These are phyloP conservation scores for Pyricularia grisea DNA, from an alignment of 2,329 filamentous ascomycete genomes.

Conservation along the genomic window DNA sequence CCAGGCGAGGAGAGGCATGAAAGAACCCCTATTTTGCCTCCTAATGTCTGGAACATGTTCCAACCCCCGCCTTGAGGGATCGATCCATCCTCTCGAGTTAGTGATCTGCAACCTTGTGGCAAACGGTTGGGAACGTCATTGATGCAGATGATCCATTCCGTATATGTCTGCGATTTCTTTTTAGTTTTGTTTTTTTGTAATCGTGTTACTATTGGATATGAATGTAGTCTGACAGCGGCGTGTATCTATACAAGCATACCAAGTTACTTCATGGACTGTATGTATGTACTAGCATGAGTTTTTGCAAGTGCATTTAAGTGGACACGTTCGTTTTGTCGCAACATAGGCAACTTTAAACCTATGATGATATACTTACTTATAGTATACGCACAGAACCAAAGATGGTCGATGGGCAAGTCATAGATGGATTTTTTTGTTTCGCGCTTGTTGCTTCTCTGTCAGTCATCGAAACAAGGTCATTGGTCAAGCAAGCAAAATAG, in stretches of 20 bases:
- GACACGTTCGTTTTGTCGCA: background rate
- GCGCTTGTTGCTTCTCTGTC: background rate
- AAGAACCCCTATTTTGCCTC: background rate
- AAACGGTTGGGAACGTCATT: constrained; percentile 3
- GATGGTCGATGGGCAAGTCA: background rate
- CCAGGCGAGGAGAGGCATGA: background rate
- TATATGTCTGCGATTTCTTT: background rate
- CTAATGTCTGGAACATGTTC: background rate
- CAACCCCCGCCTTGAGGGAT: background rate
- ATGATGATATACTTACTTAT: too few species aligned
- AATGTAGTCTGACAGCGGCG: background rate
- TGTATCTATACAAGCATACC: background rate
- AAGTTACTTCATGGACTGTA: too few species aligned
- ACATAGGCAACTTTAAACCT: too few species aligned
- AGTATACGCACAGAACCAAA: background rate
- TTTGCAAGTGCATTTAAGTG: background rate
- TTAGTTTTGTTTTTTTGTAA: background rate
- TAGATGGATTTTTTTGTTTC: background rate
- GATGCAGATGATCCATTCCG: constrained; percentile 1
- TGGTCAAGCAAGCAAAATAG: background rate
- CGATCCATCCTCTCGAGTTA: background rate
- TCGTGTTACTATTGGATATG: background rate
- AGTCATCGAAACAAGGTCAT: background rate
- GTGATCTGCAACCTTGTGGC: background rate
- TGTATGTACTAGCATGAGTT: background rate